Evolutionary conservation across 31 red algal genomes (phyloP).

Genomic region (Asparagopsis taxiformis): DNA sequence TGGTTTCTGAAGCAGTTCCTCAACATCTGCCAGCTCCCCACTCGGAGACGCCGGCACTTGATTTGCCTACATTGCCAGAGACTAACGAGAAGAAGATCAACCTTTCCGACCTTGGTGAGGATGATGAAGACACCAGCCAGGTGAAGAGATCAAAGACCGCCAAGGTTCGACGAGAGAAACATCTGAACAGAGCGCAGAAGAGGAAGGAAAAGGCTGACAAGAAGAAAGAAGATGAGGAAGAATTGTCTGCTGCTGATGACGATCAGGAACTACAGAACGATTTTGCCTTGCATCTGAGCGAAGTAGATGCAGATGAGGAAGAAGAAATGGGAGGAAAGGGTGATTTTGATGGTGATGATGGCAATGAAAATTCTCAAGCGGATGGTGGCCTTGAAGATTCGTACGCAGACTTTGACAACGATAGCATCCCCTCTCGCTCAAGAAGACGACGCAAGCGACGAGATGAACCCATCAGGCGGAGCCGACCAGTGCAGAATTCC

Average conservation of each 20-base stretch:
- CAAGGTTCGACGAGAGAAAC: conserved; percentile 8
- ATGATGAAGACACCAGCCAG: conserved; percentile 29
- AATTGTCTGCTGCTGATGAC: conserved; percentile 16
- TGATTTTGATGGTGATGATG: conserved; percentile 21
- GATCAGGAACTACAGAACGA: conserved; percentile 30
- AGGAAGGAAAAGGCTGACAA: conserved; percentile 2
- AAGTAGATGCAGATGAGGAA: conserved; percentile 74
- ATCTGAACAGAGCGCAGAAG: conserved; percentile 13
- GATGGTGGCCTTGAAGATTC: conserved; percentile 40
- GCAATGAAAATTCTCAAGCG: conserved; percentile 24
- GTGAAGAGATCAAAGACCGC: conserved; percentile 34
- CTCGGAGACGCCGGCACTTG: conserved; percentile 1
- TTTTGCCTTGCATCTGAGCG: conserved; percentile 43
- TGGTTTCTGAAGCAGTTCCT: conserved; percentile 62
- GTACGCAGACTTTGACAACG: conserved; percentile 48
- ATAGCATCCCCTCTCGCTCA: conserved; percentile 34
- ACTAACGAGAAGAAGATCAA: conserved; percentile 14
- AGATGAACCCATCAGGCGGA: neutral
- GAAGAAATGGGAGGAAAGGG: conserved; percentile 17
- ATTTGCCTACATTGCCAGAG: conserved; percentile 32
- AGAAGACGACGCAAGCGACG: conserved; percentile 11
- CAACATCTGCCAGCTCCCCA: conserved; percentile 43
- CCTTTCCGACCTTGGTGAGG: conserved; percentile 19
- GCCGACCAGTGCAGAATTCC: neutral
- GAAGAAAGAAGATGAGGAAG: conserved; percentile 21